Evolutionary conservation across 139 green algal species (phyloP).

Genomic region (Chlamydomonas urium): DNA sequence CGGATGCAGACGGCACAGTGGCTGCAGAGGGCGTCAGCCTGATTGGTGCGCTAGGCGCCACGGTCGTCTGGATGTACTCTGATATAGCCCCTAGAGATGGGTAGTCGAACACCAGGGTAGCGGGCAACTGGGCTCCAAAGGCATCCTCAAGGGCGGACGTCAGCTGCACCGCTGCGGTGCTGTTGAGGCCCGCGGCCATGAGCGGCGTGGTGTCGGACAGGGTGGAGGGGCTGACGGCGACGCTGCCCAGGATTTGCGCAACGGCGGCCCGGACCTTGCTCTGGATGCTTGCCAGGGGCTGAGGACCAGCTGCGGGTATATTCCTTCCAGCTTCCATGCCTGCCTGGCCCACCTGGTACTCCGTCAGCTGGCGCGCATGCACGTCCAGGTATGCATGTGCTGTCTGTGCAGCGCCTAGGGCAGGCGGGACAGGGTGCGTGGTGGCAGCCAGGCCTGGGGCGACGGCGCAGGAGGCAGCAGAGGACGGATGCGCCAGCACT

Average conservation of each 20-base stretch:
- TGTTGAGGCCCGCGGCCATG: conserved; percentile 36
- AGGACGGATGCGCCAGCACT: too few species aligned
- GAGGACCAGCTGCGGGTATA: neutral
- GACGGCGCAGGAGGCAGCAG: too few species aligned
- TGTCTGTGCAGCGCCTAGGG: too few species aligned
- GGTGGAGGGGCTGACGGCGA: neutral
- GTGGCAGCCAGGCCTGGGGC: neutral
- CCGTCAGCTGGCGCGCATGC: too few species aligned
- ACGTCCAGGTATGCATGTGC: too few species aligned
- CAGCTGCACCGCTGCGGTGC: conserved; percentile 40
- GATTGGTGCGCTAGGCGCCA: too few species aligned
- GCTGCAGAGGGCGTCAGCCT: too few species aligned
- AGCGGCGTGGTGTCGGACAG: neutral
- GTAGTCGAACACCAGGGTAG: conserved; percentile 61
- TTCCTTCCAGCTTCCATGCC: neutral
- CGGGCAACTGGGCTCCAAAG: conserved; percentile 34
- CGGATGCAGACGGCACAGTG: too few species aligned
- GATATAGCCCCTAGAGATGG: conserved; percentile 43
- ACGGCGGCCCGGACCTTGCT: too few species aligned
- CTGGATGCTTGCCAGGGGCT: too few species aligned
- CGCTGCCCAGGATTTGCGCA: too few species aligned
- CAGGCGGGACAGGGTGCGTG: neutral
- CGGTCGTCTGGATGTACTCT: conserved; percentile 36
- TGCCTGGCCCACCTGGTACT: too few species aligned
- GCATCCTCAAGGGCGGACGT: conserved; percentile 31